phyloP scores from a whole-genome alignment of 495 filamentous ascomycete species.

The Daldinia vernicosa region DNA sequence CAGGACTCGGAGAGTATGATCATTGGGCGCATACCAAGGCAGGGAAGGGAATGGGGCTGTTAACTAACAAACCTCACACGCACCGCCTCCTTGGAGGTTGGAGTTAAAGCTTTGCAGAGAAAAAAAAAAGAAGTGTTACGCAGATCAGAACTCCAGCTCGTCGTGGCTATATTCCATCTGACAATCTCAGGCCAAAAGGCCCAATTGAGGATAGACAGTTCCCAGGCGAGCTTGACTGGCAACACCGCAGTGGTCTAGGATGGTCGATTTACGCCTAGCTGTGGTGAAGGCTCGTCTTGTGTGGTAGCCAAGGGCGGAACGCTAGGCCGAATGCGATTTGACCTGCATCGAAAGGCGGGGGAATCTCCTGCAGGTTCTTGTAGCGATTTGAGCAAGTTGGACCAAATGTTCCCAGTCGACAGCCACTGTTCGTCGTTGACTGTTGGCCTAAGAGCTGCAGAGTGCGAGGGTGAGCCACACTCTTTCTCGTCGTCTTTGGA shows the following conservation, averaged over 20 bases:
- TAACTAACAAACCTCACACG: slow-evolving; percentile 8
- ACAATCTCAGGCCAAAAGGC: slow-evolving; percentile 35
- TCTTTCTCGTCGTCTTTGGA: slow-evolving; percentile 24
- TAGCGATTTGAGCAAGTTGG: slow-evolving; percentile 37
- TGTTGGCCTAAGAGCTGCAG: slow-evolving; percentile 28
- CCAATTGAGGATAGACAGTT: slow-evolving; percentile 24
- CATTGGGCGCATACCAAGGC: slow-evolving; percentile 3
- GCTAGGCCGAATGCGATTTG: slow-evolving; percentile 40
- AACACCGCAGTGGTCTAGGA: slow-evolving; percentile 40
- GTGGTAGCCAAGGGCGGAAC: slow-evolving; percentile 34
- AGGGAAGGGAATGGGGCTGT: background rate
- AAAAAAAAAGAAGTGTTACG: background rate
- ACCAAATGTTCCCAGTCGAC: slow-evolving; percentile 42
- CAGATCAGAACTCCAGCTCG: slow-evolving; percentile 17
- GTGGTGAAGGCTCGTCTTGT: slow-evolving; percentile 20
- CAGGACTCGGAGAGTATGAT: slow-evolving; percentile 29
- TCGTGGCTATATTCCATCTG: slow-evolving; percentile 8
- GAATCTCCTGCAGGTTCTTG: slow-evolving; percentile 44
- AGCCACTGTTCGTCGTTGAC: slow-evolving; percentile 35
- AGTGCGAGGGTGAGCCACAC: slow-evolving; percentile 37
- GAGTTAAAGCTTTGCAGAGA: slow-evolving; percentile 9
- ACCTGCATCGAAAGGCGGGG: slow-evolving; percentile 45
- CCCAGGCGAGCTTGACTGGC: slow-evolving; percentile 33
- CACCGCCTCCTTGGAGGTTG: background rate
- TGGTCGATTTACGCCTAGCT: slow-evolving; percentile 35